These are phyloP conservation scores for Hypomontagnella submonticulosa DNA, from an alignment of 495 filamentous ascomycete species.

Conservation along the genomic window DNA sequence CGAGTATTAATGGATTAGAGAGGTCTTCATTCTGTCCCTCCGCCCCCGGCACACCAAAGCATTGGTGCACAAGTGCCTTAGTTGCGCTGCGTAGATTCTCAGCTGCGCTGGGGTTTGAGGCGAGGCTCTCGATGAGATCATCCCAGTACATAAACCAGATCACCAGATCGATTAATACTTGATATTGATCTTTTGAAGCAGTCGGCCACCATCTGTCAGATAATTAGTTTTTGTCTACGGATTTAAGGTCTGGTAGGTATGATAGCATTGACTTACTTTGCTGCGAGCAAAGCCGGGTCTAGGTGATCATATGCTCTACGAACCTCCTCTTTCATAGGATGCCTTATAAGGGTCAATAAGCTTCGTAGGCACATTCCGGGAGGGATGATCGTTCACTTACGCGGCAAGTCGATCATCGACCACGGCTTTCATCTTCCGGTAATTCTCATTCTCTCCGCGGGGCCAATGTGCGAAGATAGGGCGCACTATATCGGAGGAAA, in stretches of 20 bases:
- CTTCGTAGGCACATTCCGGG: background rate
- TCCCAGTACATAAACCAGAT: constrained; percentile 46
- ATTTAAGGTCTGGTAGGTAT: background rate
- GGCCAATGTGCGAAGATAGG: constrained; percentile 44
- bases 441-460: constrained; percentile 30
- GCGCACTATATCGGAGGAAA: constrained; percentile 5
- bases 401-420: constrained; percentile 31
- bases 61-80: constrained; percentile 34
- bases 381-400: constrained; percentile 20
- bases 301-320: constrained; percentile 30
- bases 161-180: constrained; percentile 33
- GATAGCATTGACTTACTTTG: constrained; percentile 21
- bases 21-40: constrained; percentile 1
- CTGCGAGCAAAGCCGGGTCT: constrained; percentile 40
- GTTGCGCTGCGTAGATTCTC: constrained; percentile 34
- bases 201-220: constrained; percentile 44
- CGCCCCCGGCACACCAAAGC: constrained; percentile 14
- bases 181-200: constrained; percentile 25
- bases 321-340: constrained; percentile 26
- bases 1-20: constrained; percentile 28
- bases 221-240: background rate
- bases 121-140: constrained; percentile 38
- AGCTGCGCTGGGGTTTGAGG: constrained; percentile 25
- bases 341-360: constrained; percentile 15
- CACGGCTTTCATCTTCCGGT: constrained; percentile 30